A percentile compares a stretch with the other conserved stretches of the same genome.
Conservation (phyloP, 805 yeast genomes). For the Candida nanaspora region DNA sequence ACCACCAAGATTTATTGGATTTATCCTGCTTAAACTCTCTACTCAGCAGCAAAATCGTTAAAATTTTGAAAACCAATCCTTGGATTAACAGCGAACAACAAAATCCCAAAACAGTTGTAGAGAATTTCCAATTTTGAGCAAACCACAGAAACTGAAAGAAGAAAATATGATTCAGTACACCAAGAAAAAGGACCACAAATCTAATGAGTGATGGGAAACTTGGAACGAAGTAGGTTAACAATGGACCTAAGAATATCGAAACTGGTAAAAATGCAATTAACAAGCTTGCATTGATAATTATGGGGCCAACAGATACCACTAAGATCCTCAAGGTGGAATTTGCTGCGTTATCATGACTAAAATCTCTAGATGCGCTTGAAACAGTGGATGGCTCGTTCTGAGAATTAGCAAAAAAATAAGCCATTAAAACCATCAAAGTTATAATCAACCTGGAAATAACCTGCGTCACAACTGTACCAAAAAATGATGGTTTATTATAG, state of each 20-base stretch:
- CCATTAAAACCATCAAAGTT: slow-evolving; percentile 30
- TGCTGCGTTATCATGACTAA: slow-evolving; percentile 24
- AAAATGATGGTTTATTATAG: slow-evolving; percentile 41
- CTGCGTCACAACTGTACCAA: slow-evolving; percentile 35
- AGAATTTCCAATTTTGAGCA: slow-evolving; percentile 59
- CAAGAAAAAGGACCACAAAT: slow-evolving; percentile 42
- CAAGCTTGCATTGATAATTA: slow-evolving; percentile 33
- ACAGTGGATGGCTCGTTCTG: slow-evolving; percentile 32
- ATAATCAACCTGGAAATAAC: slow-evolving; percentile 30
- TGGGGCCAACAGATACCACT: slow-evolving; percentile 40
- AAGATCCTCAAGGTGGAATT: slow-evolving; percentile 36
- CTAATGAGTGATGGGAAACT: slow-evolving; percentile 50
- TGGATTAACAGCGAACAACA: slow-evolving; percentile 51
- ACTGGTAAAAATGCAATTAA: slow-evolving; percentile 34
- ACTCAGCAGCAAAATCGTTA: slow-evolving; percentile 45
- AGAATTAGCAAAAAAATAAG: slow-evolving; percentile 47
- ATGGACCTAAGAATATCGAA: slow-evolving; percentile 44
- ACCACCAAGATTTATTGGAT: slow-evolving; percentile 72
- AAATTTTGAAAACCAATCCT: slow-evolving; percentile 43
- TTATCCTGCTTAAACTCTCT: slow-evolving; percentile 56
- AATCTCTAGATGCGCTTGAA: slow-evolving; percentile 3
- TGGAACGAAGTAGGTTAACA: slow-evolving; percentile 34
- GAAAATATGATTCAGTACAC: slow-evolving; percentile 45
- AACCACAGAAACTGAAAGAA: slow-evolving; percentile 61
- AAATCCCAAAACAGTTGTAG: slow-evolving; percentile 55